These are phyloP conservation scores for Uronychia binucleata DNA, from an alignment of 73 alveolate genomes.

Conservation along the genomic window DNA sequence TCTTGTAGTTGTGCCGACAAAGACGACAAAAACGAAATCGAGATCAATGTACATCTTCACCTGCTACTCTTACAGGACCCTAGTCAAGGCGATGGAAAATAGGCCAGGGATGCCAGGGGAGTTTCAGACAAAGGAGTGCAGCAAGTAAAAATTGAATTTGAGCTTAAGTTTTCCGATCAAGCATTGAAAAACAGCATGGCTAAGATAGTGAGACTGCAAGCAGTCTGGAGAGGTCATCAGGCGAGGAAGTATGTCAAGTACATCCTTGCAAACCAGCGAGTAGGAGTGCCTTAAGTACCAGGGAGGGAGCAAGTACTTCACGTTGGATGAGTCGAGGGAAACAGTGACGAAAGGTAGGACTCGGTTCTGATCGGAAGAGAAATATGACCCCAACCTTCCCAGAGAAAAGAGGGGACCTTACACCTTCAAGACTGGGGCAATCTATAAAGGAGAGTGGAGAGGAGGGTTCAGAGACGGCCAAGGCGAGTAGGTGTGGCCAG, in stretches of 20 bases:
- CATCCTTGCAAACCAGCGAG: neutral
- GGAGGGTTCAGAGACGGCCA: conserved; percentile 86
- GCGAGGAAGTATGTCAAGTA: neutral
- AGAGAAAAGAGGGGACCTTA: conserved; percentile 75
- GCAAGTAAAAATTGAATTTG: too few species aligned
- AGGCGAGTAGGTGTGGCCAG: conserved; percentile 84
- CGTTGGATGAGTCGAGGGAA: conserved; percentile 56
- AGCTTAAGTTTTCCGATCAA: neutral
- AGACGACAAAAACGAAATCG: neutral
- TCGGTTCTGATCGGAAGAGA: too few species aligned
- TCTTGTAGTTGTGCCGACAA: neutral
- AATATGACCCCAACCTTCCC: conserved; percentile 24
- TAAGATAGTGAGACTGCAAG: neutral
- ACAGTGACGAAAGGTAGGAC: conserved; percentile 32
- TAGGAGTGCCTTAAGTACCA: too few species aligned
- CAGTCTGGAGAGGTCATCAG: neutral
- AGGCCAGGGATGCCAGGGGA: neutral
- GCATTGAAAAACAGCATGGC: neutral
- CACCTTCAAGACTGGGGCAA: conserved; percentile 79
- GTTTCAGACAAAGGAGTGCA: neutral
- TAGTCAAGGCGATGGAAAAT: neutral
- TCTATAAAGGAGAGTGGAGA: conserved; percentile 90
- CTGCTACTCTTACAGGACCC: too few species aligned
- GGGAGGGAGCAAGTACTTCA: conserved; percentile 39
- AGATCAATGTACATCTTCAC: too few species aligned